phyloP scores from a whole-genome alignment of 441 rosid genomes.

The Corymbia calophylla region DNA sequence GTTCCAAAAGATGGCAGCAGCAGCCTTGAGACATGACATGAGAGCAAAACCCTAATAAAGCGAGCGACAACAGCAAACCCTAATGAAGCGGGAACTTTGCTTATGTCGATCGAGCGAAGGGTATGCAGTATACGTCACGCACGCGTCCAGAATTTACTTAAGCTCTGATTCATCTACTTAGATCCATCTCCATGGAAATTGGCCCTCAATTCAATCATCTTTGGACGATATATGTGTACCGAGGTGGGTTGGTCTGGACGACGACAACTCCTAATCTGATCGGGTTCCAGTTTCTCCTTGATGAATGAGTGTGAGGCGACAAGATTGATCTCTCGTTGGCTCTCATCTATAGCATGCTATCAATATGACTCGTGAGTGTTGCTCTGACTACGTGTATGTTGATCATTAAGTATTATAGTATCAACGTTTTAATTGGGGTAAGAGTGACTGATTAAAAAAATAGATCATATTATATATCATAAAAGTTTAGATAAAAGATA shows the following conservation, averaged over 20 bases:
- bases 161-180: not conserved
- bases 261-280: not conserved
- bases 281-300: not conserved
- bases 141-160: not conserved
- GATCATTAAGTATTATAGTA: not conserved
- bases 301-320: not conserved
- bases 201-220: not conserved
- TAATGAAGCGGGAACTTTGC: not conserved
- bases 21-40: not conserved
- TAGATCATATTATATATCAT: not conserved
- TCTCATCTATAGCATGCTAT: not conserved
- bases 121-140: not conserved
- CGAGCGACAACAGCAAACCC: too few relatives aligned
- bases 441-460: not conserved
- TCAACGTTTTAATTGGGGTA: not conserved
- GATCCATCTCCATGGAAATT: not conserved
- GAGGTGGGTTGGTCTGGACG: not conserved
- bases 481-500: not conserved
- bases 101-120: not conserved
- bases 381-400: not conserved
- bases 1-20: not conserved
- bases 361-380: not conserved
- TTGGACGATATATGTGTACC: not conserved
- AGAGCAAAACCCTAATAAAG: not conserved
- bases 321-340: not conserved